These are phyloP conservation scores for Letharia columbiana DNA, from an alignment of 495 filamentous ascomycete genomes.

Conservation along the genomic window DNA sequence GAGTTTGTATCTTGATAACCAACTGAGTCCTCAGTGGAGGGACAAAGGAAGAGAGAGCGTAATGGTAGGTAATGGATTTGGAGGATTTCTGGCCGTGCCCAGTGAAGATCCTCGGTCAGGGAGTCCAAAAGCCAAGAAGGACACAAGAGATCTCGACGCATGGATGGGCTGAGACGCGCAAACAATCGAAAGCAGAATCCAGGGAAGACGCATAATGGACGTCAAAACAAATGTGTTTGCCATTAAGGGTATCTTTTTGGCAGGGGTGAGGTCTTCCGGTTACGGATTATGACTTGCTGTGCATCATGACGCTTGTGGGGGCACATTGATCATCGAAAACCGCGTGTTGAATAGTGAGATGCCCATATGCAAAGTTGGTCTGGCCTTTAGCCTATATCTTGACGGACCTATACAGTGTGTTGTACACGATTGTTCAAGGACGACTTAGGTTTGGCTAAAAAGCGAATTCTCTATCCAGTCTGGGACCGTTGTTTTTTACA, in stretches of 20 bases:
- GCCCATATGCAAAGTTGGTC: neutral
- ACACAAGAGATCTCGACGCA: slow-evolving; percentile 14
- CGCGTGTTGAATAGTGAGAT: neutral
- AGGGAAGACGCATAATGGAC: neutral
- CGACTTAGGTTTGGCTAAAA: neutral
- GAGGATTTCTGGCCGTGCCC: slow-evolving; percentile 75
- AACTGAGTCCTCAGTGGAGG: slow-evolving; percentile 50
- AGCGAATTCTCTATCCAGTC: neutral
- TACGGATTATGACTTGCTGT: neutral
- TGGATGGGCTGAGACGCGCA: slow-evolving; percentile 25
- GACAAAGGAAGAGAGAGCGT: slow-evolving; percentile 52
- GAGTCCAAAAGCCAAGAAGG: slow-evolving; percentile 25
- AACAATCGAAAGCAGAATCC: neutral
- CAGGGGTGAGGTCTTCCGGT: neutral
- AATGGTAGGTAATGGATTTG: slow-evolving; percentile 67
- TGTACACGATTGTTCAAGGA: neutral
- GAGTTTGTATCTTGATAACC: slow-evolving; percentile 43
- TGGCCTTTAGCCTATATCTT: neutral
- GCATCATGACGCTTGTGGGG: neutral
- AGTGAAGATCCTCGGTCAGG: slow-evolving; percentile 39
- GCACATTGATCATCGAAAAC: neutral
- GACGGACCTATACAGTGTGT: neutral
- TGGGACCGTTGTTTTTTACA: neutral
- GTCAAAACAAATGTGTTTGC: neutral
- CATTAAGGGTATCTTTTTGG: neutral